Conservation (phyloP, 805 yeast species). For the Wickerhamomyces strasburgensis region DNA sequence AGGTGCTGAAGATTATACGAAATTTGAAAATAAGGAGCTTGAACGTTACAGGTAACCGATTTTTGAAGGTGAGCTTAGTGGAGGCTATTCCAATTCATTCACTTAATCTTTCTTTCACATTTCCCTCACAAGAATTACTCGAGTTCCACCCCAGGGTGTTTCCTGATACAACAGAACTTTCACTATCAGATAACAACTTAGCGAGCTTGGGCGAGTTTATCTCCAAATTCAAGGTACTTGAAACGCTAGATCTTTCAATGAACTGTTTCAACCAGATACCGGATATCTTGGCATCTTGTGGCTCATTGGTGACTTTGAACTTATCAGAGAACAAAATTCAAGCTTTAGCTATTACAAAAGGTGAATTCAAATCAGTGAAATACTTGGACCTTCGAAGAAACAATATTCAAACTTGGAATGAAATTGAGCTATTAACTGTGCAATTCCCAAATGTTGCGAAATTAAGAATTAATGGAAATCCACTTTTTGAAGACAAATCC, state of each 20-base stretch:
- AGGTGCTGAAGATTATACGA: conserved; percentile 33
- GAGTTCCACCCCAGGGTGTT: conserved; percentile 23
- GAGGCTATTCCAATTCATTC: conserved; percentile 3
- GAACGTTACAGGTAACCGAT: conserved; percentile 51
- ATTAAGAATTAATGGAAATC: conserved; percentile 49
- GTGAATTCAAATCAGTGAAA: conserved; percentile 10
- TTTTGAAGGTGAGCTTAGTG: conserved; percentile 13
- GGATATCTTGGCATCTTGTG: neutral
- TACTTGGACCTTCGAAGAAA: conserved; percentile 51
- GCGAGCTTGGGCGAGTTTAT: conserved; percentile 8
- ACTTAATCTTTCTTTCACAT: conserved; percentile 24
- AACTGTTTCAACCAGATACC: conserved; percentile 15
- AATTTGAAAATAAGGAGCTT: conserved; percentile 35
- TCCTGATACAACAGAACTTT: conserved; percentile 31
- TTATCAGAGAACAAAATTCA: conserved; percentile 11
- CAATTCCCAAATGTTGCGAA: conserved; percentile 39
- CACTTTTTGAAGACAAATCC: conserved; percentile 31
- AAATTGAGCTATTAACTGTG: conserved; percentile 38
- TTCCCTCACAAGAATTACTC: conserved; percentile 7
- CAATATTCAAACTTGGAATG: conserved; percentile 39
- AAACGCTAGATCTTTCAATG: conserved; percentile 10
- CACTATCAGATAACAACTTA: conserved; percentile 24
- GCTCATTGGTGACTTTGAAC: conserved; percentile 7
- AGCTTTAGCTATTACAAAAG: conserved; percentile 28
- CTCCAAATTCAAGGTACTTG: neutral